Evolutionary conservation across 805 yeast species (phyloP).

Genomic region (Kazachstania taianensis): DNA sequence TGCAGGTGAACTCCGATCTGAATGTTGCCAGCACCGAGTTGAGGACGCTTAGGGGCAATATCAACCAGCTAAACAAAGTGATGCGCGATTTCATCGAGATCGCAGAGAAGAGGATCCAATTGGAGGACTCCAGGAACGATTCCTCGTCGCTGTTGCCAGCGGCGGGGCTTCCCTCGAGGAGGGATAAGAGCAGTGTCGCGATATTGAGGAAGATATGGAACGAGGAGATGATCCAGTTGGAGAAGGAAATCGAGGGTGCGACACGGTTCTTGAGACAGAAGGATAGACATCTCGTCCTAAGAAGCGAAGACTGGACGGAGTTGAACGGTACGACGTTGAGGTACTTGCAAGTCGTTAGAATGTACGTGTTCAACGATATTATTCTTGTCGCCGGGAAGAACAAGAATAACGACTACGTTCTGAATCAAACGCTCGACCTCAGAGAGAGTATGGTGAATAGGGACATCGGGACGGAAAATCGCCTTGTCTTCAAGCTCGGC

Average conservation of each 20-base stretch:
- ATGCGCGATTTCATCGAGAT: constrained; percentile 48
- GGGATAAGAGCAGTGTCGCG: constrained; percentile 59
- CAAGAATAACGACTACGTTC: constrained; percentile 41
- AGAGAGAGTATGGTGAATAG: constrained; percentile 43
- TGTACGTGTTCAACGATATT: constrained; percentile 70
- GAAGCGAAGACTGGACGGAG: constrained; percentile 80
- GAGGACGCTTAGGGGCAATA: constrained; percentile 46
- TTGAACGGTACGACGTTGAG: constrained; percentile 78
- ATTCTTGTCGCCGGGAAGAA: constrained; percentile 63
- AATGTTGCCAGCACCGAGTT: constrained; percentile 56
- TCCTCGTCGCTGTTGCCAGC: constrained; percentile 17
- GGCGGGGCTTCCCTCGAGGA: constrained; percentile 10
- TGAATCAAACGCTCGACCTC: constrained; percentile 73
- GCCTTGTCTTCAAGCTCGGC: constrained; percentile 12
- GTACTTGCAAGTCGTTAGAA: constrained; percentile 62
- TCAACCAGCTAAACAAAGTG: constrained; percentile 51
- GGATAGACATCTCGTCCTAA: constrained; percentile 71
- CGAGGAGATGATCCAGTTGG: constrained; percentile 54
- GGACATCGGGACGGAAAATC: constrained; percentile 12
- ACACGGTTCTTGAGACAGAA: constrained; percentile 19
- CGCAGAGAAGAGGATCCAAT: constrained; percentile 46
- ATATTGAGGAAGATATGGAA: constrained; percentile 79
- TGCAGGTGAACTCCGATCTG: constrained; percentile 51
- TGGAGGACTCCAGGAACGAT: constrained; percentile 30
- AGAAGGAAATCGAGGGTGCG: constrained; percentile 80